Evolutionary conservation across 164 flowering plant genomes (phyloP).

Genomic region (Vitis cinerea): DNA sequence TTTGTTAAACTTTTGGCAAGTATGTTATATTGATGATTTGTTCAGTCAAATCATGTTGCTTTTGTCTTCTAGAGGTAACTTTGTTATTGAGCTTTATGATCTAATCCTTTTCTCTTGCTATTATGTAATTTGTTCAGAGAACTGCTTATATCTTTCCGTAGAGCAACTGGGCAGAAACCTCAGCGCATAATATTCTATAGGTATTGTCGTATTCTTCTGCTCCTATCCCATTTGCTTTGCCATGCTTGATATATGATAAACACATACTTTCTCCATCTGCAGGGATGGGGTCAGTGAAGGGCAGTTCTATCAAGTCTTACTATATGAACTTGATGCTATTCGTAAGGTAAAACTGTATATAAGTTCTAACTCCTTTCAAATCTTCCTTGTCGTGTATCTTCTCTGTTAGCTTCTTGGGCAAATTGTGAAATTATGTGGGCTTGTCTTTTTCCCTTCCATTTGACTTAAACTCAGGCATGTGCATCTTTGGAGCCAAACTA

Average conservation of each 20-base stretch:
- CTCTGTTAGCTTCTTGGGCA: neutral
- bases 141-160: slow-evolving; percentile 79
- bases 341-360: slow-evolving; percentile 51
- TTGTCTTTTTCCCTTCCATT: neutral
- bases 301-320: slow-evolving; percentile 82
- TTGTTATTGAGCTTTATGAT: too few species aligned
- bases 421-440: neutral
- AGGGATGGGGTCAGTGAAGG: slow-evolving; percentile 97
- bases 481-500: slow-evolving; percentile 66
- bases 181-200: slow-evolving; percentile 93
- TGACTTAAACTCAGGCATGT: slow-evolving; percentile 46
- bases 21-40: too few species aligned
- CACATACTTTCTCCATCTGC: slow-evolving; percentile 7
- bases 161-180: slow-evolving; percentile 91
- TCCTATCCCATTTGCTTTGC: neutral
- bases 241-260: neutral
- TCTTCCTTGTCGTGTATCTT: neutral
- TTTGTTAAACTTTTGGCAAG: neutral
- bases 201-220: slow-evolving; percentile 21
- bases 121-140: slow-evolving; percentile 49
- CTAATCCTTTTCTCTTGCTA: too few species aligned
- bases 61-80: too few species aligned
- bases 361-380: neutral
- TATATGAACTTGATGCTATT: slow-evolving; percentile 84
- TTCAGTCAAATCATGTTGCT: too few species aligned